These are phyloP conservation scores for Passalora sequoiae DNA, from an alignment of 2,329 filamentous ascomycete genomes.

Conservation along the genomic window DNA sequence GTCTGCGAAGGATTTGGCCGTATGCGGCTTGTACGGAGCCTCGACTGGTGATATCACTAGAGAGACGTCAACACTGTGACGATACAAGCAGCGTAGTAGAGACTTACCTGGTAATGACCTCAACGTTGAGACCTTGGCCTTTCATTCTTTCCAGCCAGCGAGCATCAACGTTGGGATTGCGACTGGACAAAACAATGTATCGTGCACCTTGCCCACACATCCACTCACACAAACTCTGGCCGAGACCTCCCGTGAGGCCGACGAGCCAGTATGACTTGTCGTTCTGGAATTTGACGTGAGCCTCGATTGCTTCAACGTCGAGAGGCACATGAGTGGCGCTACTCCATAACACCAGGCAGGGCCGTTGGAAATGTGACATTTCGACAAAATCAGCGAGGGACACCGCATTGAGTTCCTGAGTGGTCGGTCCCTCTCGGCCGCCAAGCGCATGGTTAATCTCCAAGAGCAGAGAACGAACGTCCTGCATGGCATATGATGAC, in stretches of 20 bases:
- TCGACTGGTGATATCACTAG: too few species aligned
- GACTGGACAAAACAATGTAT: constrained; percentile 31
- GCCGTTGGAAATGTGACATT: too few species aligned
- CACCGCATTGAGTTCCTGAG: too few species aligned
- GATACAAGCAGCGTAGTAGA: constrained; percentile 20
- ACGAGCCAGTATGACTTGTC: constrained; percentile 33
- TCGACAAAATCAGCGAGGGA: too few species aligned
- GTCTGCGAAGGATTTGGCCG: constrained; percentile 15
- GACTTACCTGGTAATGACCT: constrained; percentile 10
- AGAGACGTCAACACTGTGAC: too few species aligned
- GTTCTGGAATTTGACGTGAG: constrained; percentile 18
- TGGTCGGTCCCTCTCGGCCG: neutral
- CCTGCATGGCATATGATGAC: too few species aligned
- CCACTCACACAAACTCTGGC: constrained; percentile 29
- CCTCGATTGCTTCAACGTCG: constrained; percentile 4
- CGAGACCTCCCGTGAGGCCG: constrained; percentile 31
- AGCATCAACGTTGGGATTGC: constrained; percentile 27
- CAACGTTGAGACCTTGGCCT: neutral
- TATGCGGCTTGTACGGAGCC: too few species aligned
- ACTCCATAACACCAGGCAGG: neutral
- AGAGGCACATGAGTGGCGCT: neutral
- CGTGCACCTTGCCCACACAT: constrained; percentile 34
- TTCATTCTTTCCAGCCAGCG: neutral
- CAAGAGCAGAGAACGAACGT: too few species aligned
- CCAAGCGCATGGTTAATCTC: too few species aligned